A percentile compares a stretch with the other conserved stretches of the same genome.
Conservation (phyloP, 371 early-diverging fungal species). For the Mortierella sp. region DNA sequence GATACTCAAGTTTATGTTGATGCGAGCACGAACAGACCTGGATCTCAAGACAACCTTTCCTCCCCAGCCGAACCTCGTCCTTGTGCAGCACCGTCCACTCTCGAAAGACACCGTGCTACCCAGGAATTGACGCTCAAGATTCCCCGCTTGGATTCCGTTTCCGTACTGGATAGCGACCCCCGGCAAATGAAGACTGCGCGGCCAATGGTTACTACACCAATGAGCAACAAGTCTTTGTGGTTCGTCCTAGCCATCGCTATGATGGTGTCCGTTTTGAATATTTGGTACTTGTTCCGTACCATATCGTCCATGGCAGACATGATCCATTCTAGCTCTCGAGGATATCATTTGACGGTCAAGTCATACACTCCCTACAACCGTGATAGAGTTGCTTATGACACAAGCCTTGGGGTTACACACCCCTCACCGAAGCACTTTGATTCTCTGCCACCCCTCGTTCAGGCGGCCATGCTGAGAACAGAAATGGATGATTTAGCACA, state of each 20-base stretch:
- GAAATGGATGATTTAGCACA: neutral
- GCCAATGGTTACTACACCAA: too few species aligned
- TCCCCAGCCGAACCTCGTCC: too few species aligned
- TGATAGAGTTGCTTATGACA: neutral
- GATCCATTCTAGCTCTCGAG: neutral
- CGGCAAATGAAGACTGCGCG: neutral
- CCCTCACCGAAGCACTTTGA: neutral
- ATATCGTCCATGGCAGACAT: conserved; percentile 3
- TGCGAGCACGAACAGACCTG: too few species aligned
- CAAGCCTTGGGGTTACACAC: neutral
- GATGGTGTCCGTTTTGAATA: neutral
- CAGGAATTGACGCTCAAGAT: neutral
- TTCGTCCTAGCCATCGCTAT: conserved; percentile 3
- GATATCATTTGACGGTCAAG: neutral
- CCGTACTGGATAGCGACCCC: neutral
- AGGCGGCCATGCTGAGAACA: neutral
- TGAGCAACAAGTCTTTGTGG: neutral
- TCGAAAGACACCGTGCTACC: too few species aligned
- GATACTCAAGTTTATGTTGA: too few species aligned
- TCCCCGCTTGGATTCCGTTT: neutral
- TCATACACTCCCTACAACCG: neutral
- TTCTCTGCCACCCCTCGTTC: neutral
- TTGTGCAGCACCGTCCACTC: too few species aligned
- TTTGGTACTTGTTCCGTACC: neutral
- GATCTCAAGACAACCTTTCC: too few species aligned